These are phyloP conservation scores for Pichia cactophila DNA, from an alignment of 1,139 yeast species.

Conservation along the genomic window DNA sequence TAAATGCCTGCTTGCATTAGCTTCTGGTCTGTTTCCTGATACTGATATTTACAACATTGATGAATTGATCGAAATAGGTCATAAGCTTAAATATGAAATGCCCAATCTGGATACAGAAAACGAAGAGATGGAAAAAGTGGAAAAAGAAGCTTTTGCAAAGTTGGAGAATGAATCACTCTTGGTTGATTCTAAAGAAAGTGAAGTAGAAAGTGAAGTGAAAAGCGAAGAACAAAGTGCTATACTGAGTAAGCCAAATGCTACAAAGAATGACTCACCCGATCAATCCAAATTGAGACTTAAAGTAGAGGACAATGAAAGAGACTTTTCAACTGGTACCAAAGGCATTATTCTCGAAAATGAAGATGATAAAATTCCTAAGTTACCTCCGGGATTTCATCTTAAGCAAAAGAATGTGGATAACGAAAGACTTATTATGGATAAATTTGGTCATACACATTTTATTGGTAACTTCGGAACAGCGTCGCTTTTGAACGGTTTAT, in stretches of 20 bases:
- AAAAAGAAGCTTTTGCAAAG: conserved; percentile 2
- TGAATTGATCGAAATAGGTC: conserved; percentile 31
- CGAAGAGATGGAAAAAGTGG: conserved; percentile 15
- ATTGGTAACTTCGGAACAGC: conserved; percentile 38
- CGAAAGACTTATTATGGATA: conserved; percentile 33
- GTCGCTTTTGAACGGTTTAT: conserved; percentile 32
- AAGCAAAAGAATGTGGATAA: conserved; percentile 21
- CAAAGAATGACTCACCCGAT: not conserved
- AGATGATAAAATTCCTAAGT: conserved; percentile 2
- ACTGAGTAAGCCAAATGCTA: too few relatives aligned
- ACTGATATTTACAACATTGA: conserved; percentile 34
- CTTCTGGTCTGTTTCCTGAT: conserved; percentile 35
- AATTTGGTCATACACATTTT: conserved; percentile 36
- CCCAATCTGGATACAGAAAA: conserved; percentile 22
- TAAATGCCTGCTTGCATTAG: conserved; percentile 31
- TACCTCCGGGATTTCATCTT: conserved; percentile 19
- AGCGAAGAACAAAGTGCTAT: not conserved
- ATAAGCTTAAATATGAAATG: conserved; percentile 32
- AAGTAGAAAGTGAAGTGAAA: not conserved
- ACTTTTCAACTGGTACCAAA: not conserved
- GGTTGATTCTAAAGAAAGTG: conserved; percentile 1
- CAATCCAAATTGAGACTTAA: not conserved
- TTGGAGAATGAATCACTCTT: conserved; percentile 4
- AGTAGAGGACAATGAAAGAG: not conserved
- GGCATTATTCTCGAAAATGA: not conserved